phyloP scores from a whole-genome alignment of 768 basidiomycete species.

The Psilocybe tampanensis region DNA sequence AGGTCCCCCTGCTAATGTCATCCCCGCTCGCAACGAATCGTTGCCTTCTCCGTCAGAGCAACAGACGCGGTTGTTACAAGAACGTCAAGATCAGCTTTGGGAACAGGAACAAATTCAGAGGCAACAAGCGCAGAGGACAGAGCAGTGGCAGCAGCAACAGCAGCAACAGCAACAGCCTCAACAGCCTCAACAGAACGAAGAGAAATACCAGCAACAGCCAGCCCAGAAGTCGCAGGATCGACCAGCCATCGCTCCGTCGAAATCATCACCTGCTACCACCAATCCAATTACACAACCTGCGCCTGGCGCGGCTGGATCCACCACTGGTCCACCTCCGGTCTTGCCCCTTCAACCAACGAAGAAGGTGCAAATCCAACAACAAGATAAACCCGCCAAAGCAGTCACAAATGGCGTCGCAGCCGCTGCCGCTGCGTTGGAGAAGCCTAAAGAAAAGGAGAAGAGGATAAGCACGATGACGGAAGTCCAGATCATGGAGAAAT shows the following conservation, averaged over 20 bases:
- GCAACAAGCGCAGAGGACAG: conserved; percentile 34
- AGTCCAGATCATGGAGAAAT: conserved; percentile 97
- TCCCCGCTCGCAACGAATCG: conserved; percentile 55
- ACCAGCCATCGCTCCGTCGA: conserved; percentile 41
- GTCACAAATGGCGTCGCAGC: conserved; percentile 48
- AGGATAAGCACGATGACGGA: conserved; percentile 97
- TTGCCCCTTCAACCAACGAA: conserved; percentile 78
- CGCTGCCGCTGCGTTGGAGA: conserved; percentile 75
- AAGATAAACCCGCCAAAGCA: conserved; percentile 47
- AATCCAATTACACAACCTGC: conserved; percentile 47
- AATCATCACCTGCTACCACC: conserved; percentile 48
- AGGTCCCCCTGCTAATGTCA: conserved; percentile 41
- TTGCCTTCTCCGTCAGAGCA: conserved; percentile 26
- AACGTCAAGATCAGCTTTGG: conserved; percentile 32
- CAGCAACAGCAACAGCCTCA: conserved; percentile 35
- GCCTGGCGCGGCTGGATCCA: conserved; percentile 49
- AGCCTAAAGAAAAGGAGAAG: conserved; percentile 83
- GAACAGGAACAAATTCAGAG: conserved; percentile 27
- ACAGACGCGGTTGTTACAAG: conserved; percentile 25
- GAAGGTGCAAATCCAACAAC: conserved; percentile 65
- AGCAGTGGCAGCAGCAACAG: conserved; percentile 38
- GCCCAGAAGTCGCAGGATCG: conserved; percentile 31
- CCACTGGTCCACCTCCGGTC: conserved; percentile 59
- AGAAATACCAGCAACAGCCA: conserved; percentile 29
- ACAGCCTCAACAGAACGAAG: conserved; percentile 21